phyloP scores from a whole-genome alignment of 2,329 filamentous ascomycete genomes.

The Aureobasidium subglaciale region DNA sequence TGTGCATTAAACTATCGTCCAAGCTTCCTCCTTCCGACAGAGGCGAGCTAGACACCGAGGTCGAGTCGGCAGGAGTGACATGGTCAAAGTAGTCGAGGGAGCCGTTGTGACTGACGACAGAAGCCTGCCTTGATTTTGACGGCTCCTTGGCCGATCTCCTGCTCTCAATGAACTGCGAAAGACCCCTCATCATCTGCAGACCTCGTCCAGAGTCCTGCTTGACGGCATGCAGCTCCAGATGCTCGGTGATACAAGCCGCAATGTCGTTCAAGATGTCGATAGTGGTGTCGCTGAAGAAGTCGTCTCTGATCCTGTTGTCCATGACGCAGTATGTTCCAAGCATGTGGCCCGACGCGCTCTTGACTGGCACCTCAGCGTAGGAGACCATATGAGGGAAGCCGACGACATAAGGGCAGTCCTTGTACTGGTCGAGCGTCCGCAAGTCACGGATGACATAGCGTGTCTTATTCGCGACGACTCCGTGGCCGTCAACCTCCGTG shows the following conservation, averaged over 20 bases:
- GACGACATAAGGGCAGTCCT: constrained; percentile 25
- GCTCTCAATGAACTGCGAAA: constrained; percentile 19
- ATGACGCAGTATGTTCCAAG: constrained; percentile 31
- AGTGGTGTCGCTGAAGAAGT: constrained; percentile 18
- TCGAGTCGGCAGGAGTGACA: too few species aligned
- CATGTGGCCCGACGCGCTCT: constrained; percentile 26
- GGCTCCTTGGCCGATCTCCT: neutral
- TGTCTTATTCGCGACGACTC: constrained; percentile 26
- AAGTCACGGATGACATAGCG: constrained; percentile 31
- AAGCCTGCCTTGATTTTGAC: neutral
- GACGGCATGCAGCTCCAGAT: constrained; percentile 18
- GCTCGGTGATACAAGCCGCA: constrained; percentile 17
- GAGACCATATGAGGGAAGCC: constrained; percentile 28
- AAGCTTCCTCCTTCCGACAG: neutral
- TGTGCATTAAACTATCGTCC: neutral
- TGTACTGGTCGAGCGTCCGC: constrained; percentile 24
- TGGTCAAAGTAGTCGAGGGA: neutral
- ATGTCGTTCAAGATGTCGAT: constrained; percentile 18
- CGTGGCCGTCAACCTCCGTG: constrained; percentile 18
- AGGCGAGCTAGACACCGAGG: too few species aligned
- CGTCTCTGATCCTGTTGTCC: constrained; percentile 23
- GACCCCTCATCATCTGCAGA: constrained; percentile 18
- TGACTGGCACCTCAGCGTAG: constrained; percentile 30
- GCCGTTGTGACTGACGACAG: neutral
- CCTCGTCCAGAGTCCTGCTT: constrained; percentile 17